Percentiles rank a stretch among this genome's conserved stretches.
These are phyloP conservation scores for Dioscorea zingiberensis DNA, from an alignment of 106 monocot species.

Conservation along the genomic window DNA sequence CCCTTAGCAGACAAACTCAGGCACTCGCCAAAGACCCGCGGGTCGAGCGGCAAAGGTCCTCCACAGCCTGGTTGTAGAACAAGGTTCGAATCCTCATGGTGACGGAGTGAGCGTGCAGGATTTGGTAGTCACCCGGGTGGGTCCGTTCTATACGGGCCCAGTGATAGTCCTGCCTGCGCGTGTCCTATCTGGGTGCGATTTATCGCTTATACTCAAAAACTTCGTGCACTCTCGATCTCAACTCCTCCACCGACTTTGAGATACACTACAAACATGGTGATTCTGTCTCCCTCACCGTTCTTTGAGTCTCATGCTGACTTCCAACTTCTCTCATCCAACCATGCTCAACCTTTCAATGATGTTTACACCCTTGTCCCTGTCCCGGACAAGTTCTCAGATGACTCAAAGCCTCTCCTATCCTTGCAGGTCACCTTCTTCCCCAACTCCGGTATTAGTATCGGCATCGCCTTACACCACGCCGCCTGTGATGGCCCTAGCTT, in stretches of 20 bases:
- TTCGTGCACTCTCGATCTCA: too few relatives aligned
- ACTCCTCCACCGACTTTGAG: constrained; percentile 21
- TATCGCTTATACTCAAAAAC: too few relatives aligned
- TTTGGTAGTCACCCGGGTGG: too few relatives aligned
- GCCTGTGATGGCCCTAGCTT: constrained; percentile 31
- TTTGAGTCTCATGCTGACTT: constrained; percentile 25
- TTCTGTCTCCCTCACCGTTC: constrained; percentile 19
- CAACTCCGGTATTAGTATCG: constrained; percentile 18
- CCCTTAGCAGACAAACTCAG: constrained; percentile 24
- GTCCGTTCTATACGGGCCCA: too few relatives aligned
- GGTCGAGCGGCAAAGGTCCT: too few relatives aligned
- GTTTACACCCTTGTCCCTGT: constrained; percentile 19
- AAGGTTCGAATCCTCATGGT: too few relatives aligned
- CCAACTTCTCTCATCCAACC: constrained; percentile 7
- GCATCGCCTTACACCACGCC: constrained; percentile 24
- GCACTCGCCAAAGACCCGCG: background rate
- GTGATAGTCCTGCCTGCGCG: too few relatives aligned
- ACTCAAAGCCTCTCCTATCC: constrained; percentile 21
- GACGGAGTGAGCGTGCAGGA: too few relatives aligned
- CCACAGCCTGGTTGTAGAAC: too few relatives aligned
- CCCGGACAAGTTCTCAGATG: background rate
- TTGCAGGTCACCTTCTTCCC: constrained; percentile 35
- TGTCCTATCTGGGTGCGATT: too few relatives aligned
- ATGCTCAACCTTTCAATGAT: background rate
- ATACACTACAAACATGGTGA: constrained; percentile 23